phyloP scores from a whole-genome alignment of 768 basidiomycete species.

The Sutorius australiensis region DNA sequence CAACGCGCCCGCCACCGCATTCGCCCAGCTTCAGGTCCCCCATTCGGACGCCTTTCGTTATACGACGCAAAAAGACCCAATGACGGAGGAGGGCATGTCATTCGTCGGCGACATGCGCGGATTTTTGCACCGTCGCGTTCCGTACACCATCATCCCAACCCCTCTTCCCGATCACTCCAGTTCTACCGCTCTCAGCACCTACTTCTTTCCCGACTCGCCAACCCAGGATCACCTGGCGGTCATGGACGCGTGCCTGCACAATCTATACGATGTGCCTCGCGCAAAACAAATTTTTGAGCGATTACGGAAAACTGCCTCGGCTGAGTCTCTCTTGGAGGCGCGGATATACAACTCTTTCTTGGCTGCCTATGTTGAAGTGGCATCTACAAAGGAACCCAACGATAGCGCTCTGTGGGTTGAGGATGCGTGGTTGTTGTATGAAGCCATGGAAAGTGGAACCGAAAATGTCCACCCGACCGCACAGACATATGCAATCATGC shows the following conservation, averaged over 20 bases:
- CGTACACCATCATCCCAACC: slow-evolving; percentile 61
- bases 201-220: slow-evolving; percentile 60
- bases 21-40: slow-evolving; percentile 36
- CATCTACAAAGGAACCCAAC: slow-evolving; percentile 41
- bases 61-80: slow-evolving; percentile 23
- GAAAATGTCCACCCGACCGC: slow-evolving; percentile 51
- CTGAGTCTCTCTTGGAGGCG: slow-evolving; percentile 44
- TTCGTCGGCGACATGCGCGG: slow-evolving; percentile 40
- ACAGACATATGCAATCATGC: slow-evolving; percentile 66
- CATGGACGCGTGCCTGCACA: slow-evolving; percentile 80
- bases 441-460: slow-evolving; percentile 46
- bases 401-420: slow-evolving; percentile 56
- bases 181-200: slow-evolving; percentile 37
- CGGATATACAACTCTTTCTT: slow-evolving; percentile 64
- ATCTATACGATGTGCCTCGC: slow-evolving; percentile 70
- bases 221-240: slow-evolving; percentile 70
- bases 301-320: slow-evolving; percentile 43
- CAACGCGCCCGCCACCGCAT: slow-evolving; percentile 51
- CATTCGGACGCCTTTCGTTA: slow-evolving; percentile 39
- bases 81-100: slow-evolving; percentile 11
- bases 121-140: slow-evolving; percentile 46
- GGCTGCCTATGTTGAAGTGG: slow-evolving; percentile 60
- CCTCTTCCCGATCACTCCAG: slow-evolving; percentile 53
- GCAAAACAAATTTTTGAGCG: slow-evolving; percentile 71
- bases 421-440: slow-evolving; percentile 58